Evolutionary conservation across 148 eudicot genomes (phyloP), one percentile per base, ranked within the genome.

Genomic region (Rhododendron simsii): DNA sequence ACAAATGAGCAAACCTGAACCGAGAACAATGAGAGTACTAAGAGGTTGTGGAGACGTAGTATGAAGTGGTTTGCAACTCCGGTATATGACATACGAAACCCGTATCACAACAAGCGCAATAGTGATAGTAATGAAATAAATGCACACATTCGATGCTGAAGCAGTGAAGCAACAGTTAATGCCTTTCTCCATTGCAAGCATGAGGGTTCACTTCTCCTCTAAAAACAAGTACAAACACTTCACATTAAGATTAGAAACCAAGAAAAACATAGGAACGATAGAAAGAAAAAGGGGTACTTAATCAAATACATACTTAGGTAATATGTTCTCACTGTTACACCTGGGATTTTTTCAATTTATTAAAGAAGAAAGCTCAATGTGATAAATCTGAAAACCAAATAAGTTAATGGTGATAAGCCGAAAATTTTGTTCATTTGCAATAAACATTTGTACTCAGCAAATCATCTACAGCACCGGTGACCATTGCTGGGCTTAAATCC

Each of bases 21-120:
- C 99, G 51, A 96, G 93, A 89, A 95, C 94, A 83, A 95, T 89
- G 35, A 96, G 96, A 30, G 98, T 95, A 83, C 94, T 94, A 44
- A 91, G 88, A 79, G 94, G 91, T 48, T 86, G 87, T 71, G 83
- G 81, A 83, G 91, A 80, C 48, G n/a, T 77, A 10, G 61, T 84
- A 21, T 79, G 86, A 44, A 88, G 88, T 14, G 95, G 92, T 87
- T 94, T 92, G 33, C 95, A 89, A 44, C 88, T 93, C 85, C 86
- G 87, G 83, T 86, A 84, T 23, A 95, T 51, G 84, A 95, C 92
- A 74, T 91, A 95, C 3, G 91, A 5, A 77, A 93, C 50, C 48
- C 98, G 94, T 61, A 91, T 57, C 78, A 87, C 78, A 45, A 87
- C 51, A 59, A 91, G 65, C 69, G 86, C 78, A 45, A 88, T 61